Conservation (phyloP, 169 alveolate species). For the Plasmodium vivax region DNA sequence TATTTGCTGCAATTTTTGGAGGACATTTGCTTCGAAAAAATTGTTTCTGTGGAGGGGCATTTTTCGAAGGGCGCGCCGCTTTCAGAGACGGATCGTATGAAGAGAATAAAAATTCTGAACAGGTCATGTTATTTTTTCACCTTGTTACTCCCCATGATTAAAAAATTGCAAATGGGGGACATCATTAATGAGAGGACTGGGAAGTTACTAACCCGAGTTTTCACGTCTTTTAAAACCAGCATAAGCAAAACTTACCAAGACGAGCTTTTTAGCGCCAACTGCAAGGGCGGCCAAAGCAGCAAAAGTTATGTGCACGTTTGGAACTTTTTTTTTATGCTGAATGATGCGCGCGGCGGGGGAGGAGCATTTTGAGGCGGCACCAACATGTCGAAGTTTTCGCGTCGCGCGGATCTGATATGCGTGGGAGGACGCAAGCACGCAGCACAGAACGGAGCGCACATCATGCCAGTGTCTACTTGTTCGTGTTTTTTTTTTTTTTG, state of each 20-base stretch:
- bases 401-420: neutral
- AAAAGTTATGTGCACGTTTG: conserved; percentile 9
- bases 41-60: neutral
- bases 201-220: neutral
- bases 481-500: neutral
- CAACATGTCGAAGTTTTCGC: neutral
- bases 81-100: neutral
- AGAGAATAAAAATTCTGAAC: conserved; percentile 38
- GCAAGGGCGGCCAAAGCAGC: neutral
- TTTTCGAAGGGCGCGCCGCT: neutral
- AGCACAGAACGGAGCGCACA: neutral
- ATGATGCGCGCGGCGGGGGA: neutral
- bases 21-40: conserved; percentile 21
- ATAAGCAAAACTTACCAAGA: conserved; percentile 24
- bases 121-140: conserved; percentile 26
- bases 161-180: conserved; percentile 5
- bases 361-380: neutral
- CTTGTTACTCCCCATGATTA: conserved; percentile 9
- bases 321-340: neutral
- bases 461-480: neutral
- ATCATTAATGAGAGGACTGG: neutral
- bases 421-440: neutral
- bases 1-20: conserved; percentile 26
- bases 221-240: neutral
- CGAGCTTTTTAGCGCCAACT: neutral